Evolutionary conservation across 352 stramenopile genomes (phyloP), one percentile per base, ranked within the genome.

Genomic region (Peronospora belbahrii): DNA sequence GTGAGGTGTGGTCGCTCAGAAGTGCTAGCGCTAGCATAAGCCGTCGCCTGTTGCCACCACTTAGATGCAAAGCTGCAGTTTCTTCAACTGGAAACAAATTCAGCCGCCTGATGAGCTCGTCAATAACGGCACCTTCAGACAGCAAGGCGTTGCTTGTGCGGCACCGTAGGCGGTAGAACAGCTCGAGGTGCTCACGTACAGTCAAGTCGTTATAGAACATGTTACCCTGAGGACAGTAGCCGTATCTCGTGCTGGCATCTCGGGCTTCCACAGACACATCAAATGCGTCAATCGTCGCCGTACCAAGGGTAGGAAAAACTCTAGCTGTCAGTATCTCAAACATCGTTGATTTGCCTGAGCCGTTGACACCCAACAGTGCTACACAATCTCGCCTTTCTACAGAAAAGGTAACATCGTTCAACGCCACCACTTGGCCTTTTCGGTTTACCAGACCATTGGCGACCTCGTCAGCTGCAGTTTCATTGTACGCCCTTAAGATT

Each of bases 261-360:
- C 79, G 70, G 4, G 78, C 72, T 30, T 81, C 22, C 4, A 59
- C 35, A 2, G 76, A 87, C 45, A 79, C 79, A 43, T 93, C 72
- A 8, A 62, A 73, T 3, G 42, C 51, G 48, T 84, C 70, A 14
- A 92, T 79, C 4, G 68, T 30, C 5, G 70, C 81, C 6, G 54
- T 63, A 4, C 84, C 85, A 13, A 33, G 55, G 0, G 80, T 94
- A 1, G 93, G 85, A 13, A 72, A 62, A 30, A 95, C 65, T 20
- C 93, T 84, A 18, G 88, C 94, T 9, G 95, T 98, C 15, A 98
- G 56, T 40, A 98, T 96, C 46, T 89, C 79, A 49, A 98, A 98
- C 37, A 95, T 97, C 2, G 96, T 98, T 13, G 95, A 98, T 61
- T 98, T 98, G n/a, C 93, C 91, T 11, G 89, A 93, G 2, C 93